A percentile compares a stretch with the other conserved stretches of the same genome.
These are phyloP conservation scores for Favolaschia claudopus DNA, from an alignment of 768 basidiomycete species.

Conservation along the genomic window DNA sequence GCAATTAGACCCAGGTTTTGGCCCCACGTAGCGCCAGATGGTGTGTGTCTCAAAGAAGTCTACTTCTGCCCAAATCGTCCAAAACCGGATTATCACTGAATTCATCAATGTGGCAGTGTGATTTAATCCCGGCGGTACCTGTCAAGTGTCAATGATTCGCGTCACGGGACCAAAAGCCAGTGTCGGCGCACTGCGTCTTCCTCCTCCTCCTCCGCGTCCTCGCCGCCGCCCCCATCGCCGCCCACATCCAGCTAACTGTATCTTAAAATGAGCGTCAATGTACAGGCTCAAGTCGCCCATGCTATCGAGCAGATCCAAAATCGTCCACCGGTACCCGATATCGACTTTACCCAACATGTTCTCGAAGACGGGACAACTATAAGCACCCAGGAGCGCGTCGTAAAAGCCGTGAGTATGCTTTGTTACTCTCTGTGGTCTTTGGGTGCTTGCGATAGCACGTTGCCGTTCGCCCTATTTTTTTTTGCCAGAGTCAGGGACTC, in stretches of 20 bases:
- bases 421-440: conserved; percentile 1
- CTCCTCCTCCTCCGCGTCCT: conserved; percentile 9
- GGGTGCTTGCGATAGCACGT: not conserved
- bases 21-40: too few relatives aligned
- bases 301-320: conserved; percentile 72
- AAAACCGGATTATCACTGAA: too few relatives aligned
- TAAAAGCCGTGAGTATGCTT: conserved; percentile 84
- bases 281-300: conserved; percentile 60
- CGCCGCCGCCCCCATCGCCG: not conserved
- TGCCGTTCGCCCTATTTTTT: conserved; percentile 13
- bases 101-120: too few relatives aligned
- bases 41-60: too few relatives aligned
- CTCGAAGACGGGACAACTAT: conserved; percentile 93
- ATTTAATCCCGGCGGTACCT: too few relatives aligned
- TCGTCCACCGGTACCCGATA: conserved; percentile 59
- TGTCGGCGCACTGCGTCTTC: not conserved
- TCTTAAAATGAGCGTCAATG: conserved; percentile 41
- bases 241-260: conserved; percentile 7
- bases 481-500: not conserved
- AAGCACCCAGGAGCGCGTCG: conserved; percentile 93
- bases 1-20: too few relatives aligned
- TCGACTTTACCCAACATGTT: conserved; percentile 92
- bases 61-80: too few relatives aligned
- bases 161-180: conserved; percentile 12
- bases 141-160: too few relatives aligned